These are phyloP conservation scores for Solanum acaule DNA, from an alignment of 257 asterid genomes.

Conservation along the genomic window DNA sequence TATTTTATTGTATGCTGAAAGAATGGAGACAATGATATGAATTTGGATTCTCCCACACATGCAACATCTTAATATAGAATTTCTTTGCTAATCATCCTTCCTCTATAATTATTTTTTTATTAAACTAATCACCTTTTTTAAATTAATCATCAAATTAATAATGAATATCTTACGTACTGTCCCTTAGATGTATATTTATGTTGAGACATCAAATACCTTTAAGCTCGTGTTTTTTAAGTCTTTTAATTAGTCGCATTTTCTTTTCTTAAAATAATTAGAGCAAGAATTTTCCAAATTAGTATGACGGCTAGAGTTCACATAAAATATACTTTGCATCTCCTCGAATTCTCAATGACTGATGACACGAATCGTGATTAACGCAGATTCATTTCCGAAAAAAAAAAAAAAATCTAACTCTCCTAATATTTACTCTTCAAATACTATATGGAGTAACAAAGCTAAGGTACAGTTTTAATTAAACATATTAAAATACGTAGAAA, in stretches of 20 bases:
- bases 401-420: background rate
- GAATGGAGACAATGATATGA: conserved; percentile 41
- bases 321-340: background rate
- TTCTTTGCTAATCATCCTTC: conserved; percentile 26
- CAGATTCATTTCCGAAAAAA: background rate
- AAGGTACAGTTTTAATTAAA: background rate
- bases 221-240: background rate
- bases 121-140: background rate
- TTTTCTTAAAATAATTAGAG: background rate
- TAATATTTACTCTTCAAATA: background rate
- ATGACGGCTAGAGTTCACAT: background rate
- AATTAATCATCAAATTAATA: background rate
- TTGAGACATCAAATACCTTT: background rate
- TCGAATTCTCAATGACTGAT: background rate
- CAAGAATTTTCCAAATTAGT: background rate
- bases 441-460: background rate
- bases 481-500: background rate
- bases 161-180: background rate
- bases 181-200: background rate
- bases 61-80: conserved; percentile 19
- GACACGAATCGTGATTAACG: background rate
- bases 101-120: background rate
- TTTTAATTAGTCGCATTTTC: background rate
- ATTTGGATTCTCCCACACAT: conserved; percentile 36
- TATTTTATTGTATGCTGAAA: conserved; percentile 25